A percentile compares a stretch with the other conserved stretches of the same genome.
Conservation (phyloP, 1,139 yeast genomes). For the Hansenula lynferdii region DNA sequence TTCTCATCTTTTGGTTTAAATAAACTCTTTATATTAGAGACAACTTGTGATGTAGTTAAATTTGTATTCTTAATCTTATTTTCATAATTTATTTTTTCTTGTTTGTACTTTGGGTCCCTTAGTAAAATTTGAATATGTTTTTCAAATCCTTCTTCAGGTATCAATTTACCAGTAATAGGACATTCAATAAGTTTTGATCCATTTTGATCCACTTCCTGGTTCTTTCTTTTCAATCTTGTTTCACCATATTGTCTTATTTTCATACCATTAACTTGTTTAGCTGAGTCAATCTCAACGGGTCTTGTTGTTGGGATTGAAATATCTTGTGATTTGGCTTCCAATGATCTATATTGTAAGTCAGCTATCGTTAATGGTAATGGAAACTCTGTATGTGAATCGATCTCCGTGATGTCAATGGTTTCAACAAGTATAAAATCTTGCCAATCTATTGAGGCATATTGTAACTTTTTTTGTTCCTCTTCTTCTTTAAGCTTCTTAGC, state of each 20-base stretch:
- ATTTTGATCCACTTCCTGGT: slow-evolving; percentile 7
- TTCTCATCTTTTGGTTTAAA: slow-evolving; percentile 30
- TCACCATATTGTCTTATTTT: slow-evolving; percentile 69
- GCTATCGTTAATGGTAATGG: slow-evolving; percentile 57
- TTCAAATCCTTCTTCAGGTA: slow-evolving; percentile 71
- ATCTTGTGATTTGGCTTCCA: slow-evolving; percentile 39
- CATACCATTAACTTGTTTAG: slow-evolving; percentile 29
- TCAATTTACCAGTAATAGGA: slow-evolving; percentile 65
- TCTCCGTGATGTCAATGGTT: slow-evolving; percentile 59
- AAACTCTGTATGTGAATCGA: slow-evolving; percentile 58
- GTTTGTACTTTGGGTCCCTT: slow-evolving; percentile 74
- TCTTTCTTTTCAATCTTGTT: slow-evolving; percentile 40
- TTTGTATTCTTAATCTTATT: slow-evolving; percentile 62
- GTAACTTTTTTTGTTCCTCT: slow-evolving; percentile 37
- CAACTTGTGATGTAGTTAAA: slow-evolving; percentile 64
- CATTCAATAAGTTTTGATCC: slow-evolving; percentile 53
- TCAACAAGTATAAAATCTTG: slow-evolving; percentile 72
- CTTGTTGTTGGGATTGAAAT: slow-evolving; percentile 8
- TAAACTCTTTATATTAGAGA: slow-evolving; percentile 65
- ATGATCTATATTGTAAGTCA: slow-evolving; percentile 57
- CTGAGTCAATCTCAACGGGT: not conserved
- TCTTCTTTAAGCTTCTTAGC: slow-evolving; percentile 27
- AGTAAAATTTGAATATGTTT: slow-evolving; percentile 68
- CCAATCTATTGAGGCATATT: slow-evolving; percentile 85
- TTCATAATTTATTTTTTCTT: slow-evolving; percentile 63